These are phyloP conservation scores for Puccinia polysora DNA, from an alignment of 1,284 basidiomycete genomes.

Conservation along the genomic window DNA sequence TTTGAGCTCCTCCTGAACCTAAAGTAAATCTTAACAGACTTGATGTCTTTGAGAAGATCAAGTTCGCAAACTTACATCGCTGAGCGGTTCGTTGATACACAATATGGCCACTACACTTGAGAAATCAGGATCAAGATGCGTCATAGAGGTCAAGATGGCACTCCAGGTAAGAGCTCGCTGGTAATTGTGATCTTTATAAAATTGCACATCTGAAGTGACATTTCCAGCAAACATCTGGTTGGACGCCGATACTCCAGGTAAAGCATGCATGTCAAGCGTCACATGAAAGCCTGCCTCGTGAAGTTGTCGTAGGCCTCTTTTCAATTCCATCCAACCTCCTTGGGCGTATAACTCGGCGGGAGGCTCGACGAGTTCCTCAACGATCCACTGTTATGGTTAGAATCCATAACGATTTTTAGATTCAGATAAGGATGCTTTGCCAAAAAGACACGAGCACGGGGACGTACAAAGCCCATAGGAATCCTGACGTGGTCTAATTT, in stretches of 20 bases:
- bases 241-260: slow-evolving; percentile 65
- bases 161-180: slow-evolving; percentile 70
- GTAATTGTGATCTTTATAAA: slow-evolving; percentile 69
- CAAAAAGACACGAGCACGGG: neutral
- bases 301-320: slow-evolving; percentile 37
- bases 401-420: neutral
- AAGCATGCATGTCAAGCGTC: slow-evolving; percentile 57
- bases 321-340: slow-evolving; percentile 63
- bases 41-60: slow-evolving; percentile 49
- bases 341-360: slow-evolving; percentile 63
- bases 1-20: neutral
- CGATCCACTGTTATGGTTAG: slow-evolving; percentile 63
- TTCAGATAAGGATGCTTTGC: neutral
- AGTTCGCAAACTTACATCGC: slow-evolving; percentile 59
- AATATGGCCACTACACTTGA: slow-evolving; percentile 65
- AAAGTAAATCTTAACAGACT: neutral
- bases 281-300: slow-evolving; percentile 35
- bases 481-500: slow-evolving; percentile 71
- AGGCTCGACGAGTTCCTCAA: slow-evolving; percentile 66
- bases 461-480: slow-evolving; percentile 62
- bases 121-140: slow-evolving; percentile 66
- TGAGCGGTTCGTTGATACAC: slow-evolving; percentile 65
- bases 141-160: slow-evolving; percentile 66
- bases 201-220: slow-evolving; percentile 64
- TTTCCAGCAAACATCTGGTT: slow-evolving; percentile 65